phyloP scores from a whole-genome alignment of 176 grass and related monocot species.

The Paspalum notatum region DNA sequence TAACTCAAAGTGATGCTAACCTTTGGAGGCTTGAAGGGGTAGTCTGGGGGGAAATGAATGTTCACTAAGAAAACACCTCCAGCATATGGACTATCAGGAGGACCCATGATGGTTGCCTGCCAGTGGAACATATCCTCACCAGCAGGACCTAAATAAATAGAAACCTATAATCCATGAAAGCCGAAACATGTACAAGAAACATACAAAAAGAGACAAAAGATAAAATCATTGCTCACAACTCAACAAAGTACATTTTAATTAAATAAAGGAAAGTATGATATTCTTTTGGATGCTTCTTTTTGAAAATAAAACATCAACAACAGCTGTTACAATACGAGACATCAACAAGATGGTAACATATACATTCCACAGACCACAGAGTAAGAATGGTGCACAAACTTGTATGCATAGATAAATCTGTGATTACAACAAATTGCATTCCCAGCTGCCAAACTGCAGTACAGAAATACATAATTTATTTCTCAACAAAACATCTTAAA shows the following conservation, averaged over 20 bases:
- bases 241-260: background rate
- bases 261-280: background rate
- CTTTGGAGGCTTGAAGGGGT: conserved; percentile 69
- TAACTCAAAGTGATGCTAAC: conserved; percentile 29
- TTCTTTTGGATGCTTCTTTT: conserved; percentile 4
- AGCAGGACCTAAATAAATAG: conserved; percentile 57
- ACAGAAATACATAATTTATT: background rate
- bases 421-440: conserved; percentile 12
- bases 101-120: conserved; percentile 68
- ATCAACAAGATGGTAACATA: background rate
- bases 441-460: conserved; percentile 10
- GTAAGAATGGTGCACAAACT: conserved; percentile 6
- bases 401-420: conserved; percentile 5
- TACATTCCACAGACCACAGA: background rate
- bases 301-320: conserved; percentile 36
- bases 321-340: conserved; percentile 23
- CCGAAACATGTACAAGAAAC: conserved; percentile 2
- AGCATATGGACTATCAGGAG: conserved; percentile 65
- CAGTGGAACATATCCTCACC: conserved; percentile 74
- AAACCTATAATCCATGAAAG: conserved; percentile 27
- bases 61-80: conserved; percentile 66
- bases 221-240: background rate
- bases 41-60: conserved; percentile 65
- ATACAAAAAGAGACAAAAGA: background rate
- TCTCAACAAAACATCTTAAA: background rate